A percentile compares a stretch with the other conserved stretches of the same genome.
These are phyloP conservation scores for Medicago arabica DNA, from an alignment of 306 rosid genomes.

Conservation along the genomic window DNA sequence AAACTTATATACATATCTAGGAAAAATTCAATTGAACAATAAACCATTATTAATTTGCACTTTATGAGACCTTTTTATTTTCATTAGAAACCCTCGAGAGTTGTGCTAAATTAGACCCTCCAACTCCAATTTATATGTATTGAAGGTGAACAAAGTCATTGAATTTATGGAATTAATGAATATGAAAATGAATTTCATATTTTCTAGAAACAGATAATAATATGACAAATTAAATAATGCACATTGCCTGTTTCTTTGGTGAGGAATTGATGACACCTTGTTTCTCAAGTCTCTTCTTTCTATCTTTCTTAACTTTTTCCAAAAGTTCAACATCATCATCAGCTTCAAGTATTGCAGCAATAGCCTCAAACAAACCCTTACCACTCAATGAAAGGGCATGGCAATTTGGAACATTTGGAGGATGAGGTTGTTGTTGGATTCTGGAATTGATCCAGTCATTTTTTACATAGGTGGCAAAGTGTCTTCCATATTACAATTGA, in stretches of 20 bases:
- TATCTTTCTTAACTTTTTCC: slow-evolving; percentile 81
- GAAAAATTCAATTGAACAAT: too few relatives aligned
- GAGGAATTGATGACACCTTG: slow-evolving; percentile 80
- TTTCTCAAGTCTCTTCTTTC: slow-evolving; percentile 85
- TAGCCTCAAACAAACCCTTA: slow-evolving; percentile 50
- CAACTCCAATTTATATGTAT: not conserved
- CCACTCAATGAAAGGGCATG: slow-evolving; percentile 59
- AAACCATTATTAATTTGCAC: too few relatives aligned
- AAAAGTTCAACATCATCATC: slow-evolving; percentile 90
- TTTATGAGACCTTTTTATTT: too few relatives aligned
- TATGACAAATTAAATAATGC: not conserved
- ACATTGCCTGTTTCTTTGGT: slow-evolving; percentile 66
- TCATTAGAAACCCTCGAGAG: not conserved
- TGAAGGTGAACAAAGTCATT: too few relatives aligned
- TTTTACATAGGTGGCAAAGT: not conserved
- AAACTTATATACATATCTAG: too few relatives aligned
- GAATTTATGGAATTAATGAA: not conserved
- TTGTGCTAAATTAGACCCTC: slow-evolving; percentile 2
- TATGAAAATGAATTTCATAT: slow-evolving; percentile 16
- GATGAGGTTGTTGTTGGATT: slow-evolving; percentile 79
- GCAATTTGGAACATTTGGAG: slow-evolving; percentile 52
- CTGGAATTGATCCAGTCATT: slow-evolving; percentile 68
- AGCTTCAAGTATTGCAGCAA: slow-evolving; percentile 94
- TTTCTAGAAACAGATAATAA: too few relatives aligned
- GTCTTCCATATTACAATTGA: slow-evolving; percentile 14